Evolutionary conservation across 176 grass and related monocot species (phyloP).

Genomic region (Oropetium thomaeum): DNA sequence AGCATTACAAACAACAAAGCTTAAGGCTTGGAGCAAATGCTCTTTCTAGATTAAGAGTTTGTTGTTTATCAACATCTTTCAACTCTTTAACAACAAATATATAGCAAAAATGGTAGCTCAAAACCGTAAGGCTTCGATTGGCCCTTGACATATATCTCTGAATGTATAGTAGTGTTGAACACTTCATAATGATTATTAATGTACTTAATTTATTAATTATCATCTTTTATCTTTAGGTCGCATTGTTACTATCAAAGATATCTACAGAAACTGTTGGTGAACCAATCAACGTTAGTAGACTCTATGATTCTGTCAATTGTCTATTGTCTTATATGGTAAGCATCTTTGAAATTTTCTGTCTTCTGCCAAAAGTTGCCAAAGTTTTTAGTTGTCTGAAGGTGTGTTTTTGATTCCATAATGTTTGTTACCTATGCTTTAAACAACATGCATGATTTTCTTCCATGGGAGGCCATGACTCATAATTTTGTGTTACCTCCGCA

Average conservation of each 20-base stretch:
- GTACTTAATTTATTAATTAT: background rate
- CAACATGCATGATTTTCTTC: background rate
- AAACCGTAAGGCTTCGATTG: background rate
- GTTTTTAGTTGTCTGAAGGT: background rate
- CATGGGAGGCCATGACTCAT: constrained; percentile 14
- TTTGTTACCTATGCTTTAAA: background rate
- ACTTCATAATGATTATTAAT: too few relatives aligned
- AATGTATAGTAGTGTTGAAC: too few relatives aligned
- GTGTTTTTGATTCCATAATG: constrained; percentile 18
- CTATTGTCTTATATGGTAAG: constrained; percentile 91
- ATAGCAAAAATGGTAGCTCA: background rate
- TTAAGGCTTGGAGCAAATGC: too few relatives aligned
- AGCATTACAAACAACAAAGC: background rate
- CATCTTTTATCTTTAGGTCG: constrained; percentile 46
- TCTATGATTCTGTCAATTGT: constrained; percentile 93
- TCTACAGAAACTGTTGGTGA: constrained; percentile 77
- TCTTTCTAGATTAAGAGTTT: background rate
- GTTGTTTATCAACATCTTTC: background rate
- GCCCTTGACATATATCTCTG: constrained; percentile 14
- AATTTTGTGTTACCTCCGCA: constrained; percentile 32
- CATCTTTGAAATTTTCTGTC: background rate
- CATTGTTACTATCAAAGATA: constrained; percentile 78
- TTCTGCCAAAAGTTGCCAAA: background rate
- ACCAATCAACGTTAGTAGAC: constrained; percentile 47
- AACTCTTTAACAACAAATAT: background rate